Base-by-base conservation (phyloP, 2,329 filamentous ascomycete species). In the Cladosporium phlei region DNA sequence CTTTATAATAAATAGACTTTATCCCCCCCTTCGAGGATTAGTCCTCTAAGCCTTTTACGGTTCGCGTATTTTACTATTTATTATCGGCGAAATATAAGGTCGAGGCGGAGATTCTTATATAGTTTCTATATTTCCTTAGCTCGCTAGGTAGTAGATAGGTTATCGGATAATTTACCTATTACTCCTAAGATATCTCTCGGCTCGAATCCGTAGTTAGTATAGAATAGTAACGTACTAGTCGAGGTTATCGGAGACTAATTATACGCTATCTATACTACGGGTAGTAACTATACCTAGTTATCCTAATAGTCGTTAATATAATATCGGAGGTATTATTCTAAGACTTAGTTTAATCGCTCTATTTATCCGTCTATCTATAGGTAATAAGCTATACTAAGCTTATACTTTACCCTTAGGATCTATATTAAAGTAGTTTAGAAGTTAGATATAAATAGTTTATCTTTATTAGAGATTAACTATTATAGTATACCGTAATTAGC, bases 71-170 rank as follows among this genome's bases (percentile, higher is more conserved):
- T 33, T 10, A 5, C 12, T 11, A 33, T 33, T 10, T 33, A 10
- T 33, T 33, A 20, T 19, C 12, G 12, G 16, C 30, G 12, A 33
- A 33, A 33, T 5, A 20, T 29, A 17, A 40, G 14, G 19, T 40
- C 47, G 22, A 35, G 43, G 32, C 35, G 21, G 32, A 30, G 46
- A 22, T 33, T 50, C 45, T 27, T 46, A 22, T 32, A 5, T 40
- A 40, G 46, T 45, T 39, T 44, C 34, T 30, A 20, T 29, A 49
- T 43, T 27, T 51, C 42, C 14, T 40, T 19, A 11, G 33, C 42
- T 38, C 5, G 24, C 21, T 19, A 30, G 9, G 22, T 22, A 4
- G 28, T 20, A n/a, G 10, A 11, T 44, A 9, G 14, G 8, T 30
- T 30, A 7, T 24, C 24, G 20, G 22, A 3, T 6, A 21, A 2